phyloP scores from a whole-genome alignment of 1,139 yeast genomes.

The Candida freyschussii region DNA sequence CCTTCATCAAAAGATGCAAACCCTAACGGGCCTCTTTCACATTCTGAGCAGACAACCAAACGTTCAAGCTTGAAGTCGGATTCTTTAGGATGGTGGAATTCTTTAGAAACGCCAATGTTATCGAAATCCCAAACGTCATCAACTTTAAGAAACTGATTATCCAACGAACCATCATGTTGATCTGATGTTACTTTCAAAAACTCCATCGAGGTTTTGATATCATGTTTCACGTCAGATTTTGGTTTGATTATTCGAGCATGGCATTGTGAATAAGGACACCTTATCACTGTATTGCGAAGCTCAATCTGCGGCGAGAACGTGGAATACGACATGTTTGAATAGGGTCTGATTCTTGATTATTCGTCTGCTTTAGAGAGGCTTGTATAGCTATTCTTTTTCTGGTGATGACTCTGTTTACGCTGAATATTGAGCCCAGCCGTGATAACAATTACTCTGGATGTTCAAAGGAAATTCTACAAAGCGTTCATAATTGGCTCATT shows the following conservation, averaged over 20 bases:
- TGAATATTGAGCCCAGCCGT: too few relatives aligned
- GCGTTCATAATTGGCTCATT: too few relatives aligned
- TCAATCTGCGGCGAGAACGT: slow-evolving; percentile 4
- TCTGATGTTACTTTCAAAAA: slow-evolving; percentile 13
- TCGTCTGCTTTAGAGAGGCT: too few relatives aligned
- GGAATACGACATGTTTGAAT: too few relatives aligned
- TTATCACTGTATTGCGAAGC: slow-evolving; percentile 7
- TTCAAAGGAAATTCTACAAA: too few relatives aligned
- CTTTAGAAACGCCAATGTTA: slow-evolving; percentile 65
- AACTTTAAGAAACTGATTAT: slow-evolving; percentile 35
- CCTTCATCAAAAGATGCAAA: slow-evolving; percentile 45
- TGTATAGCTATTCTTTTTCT: too few relatives aligned
- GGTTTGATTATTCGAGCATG: slow-evolving; percentile 22
- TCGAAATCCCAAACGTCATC: slow-evolving; percentile 73
- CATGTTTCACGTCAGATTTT: not conserved
- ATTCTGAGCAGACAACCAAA: slow-evolving; percentile 58
- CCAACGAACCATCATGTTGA: slow-evolving; percentile 2
- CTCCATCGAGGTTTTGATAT: slow-evolving; percentile 7
- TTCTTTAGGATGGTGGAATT: slow-evolving; percentile 21
- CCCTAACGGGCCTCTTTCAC: slow-evolving; percentile 74
- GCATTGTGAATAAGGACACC: slow-evolving; percentile 25
- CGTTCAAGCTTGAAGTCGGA: slow-evolving; percentile 17
- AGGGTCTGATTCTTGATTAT: too few relatives aligned
- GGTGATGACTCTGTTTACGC: too few relatives aligned
- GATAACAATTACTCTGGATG: too few relatives aligned